Conservation (phyloP, 2,329 filamentous ascomycete genomes). For the Clarireedia monteithiana region DNA sequence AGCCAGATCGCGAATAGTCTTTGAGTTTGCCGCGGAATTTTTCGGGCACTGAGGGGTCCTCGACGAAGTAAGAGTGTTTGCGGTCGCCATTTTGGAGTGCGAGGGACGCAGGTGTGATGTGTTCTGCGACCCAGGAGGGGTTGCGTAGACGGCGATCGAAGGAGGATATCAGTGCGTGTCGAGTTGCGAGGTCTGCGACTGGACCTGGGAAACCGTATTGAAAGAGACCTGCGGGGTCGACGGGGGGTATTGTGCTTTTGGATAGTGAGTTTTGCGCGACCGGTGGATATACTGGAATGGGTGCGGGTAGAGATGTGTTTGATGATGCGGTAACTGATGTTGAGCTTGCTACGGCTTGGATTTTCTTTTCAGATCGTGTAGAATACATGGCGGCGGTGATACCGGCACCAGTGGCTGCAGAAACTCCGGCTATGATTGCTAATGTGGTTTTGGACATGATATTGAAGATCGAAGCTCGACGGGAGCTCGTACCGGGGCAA, state of each 20-base stretch:
- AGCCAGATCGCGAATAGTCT: constrained; percentile 92
- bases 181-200: constrained; percentile 70
- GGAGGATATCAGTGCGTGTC: constrained; percentile 71
- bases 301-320: constrained; percentile 17
- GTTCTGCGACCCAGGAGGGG: constrained; percentile 90
- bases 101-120: constrained; percentile 87
- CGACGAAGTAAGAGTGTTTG: constrained; percentile 72
- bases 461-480: background rate
- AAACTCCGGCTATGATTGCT: constrained; percentile 66
- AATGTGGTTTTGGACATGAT: constrained; percentile 72
- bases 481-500: constrained; percentile 3
- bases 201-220: constrained; percentile 91
- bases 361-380: constrained; percentile 42
- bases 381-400: constrained; percentile 62
- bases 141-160: constrained; percentile 90
- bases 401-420: constrained; percentile 69
- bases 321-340: constrained; percentile 19
- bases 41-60: constrained; percentile 72
- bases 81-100: constrained; percentile 69
- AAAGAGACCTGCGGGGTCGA: constrained; percentile 70
- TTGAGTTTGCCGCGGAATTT: constrained; percentile 84
- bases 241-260: constrained; percentile 38
- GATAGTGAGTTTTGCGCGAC: constrained; percentile 7
- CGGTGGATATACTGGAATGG: constrained; percentile 25
- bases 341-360: constrained; percentile 26